Conservation (phyloP, 2,329 filamentous ascomycete genomes). For the Xylaria sp. region DNA sequence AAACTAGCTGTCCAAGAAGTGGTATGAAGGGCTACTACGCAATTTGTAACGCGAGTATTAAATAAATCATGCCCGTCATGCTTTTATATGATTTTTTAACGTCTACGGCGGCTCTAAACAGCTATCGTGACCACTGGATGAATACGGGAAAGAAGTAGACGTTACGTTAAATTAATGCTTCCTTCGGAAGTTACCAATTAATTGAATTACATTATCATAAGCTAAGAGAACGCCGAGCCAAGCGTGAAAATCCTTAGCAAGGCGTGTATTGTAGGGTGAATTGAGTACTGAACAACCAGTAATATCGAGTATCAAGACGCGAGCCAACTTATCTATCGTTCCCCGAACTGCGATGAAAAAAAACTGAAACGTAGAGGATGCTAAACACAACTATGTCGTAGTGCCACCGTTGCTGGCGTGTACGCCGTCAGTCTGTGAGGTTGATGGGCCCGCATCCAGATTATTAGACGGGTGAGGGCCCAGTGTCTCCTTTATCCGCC, state of each 20-base stretch:
- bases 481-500: conserved; percentile 54
- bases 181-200: not conserved
- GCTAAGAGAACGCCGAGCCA: not conserved
- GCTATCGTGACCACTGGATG: no score
- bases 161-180: no score
- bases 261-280: not conserved
- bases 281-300: not conserved
- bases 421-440: conserved; percentile 12
- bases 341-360: not conserved
- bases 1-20: no score
- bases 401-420: not conserved
- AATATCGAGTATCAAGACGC: not conserved
- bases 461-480: conserved; percentile 8
- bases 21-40: no score
- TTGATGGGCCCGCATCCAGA: conserved; percentile 20
- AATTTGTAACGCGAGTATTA: no score
- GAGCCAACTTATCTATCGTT: conserved; percentile 7
- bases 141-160: no score
- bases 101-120: no score
- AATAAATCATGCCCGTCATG: no score
- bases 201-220: conserved; percentile 13
- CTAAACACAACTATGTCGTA: conserved; percentile 8
- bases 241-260: not conserved
- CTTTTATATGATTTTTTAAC: no score
- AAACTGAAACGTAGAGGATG: not conserved